Evolutionary conservation across 2,329 filamentous ascomycete genomes (phyloP), one percentile per base, ranked within the genome.

Genomic region (Monosporascus sp.): DNA sequence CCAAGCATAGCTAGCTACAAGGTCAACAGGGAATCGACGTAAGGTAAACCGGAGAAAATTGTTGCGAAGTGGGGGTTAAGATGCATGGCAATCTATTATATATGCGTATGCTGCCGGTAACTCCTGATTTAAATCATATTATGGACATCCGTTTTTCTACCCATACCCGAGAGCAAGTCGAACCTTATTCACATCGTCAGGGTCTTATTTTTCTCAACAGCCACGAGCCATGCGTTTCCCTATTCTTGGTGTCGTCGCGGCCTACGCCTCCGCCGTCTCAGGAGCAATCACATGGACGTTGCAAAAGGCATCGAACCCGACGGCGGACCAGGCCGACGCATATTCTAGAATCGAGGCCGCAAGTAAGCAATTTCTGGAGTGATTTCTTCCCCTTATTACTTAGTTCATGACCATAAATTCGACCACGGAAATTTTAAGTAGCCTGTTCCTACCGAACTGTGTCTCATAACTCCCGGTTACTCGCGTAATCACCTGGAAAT

Each of bases 261-360:
- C 66, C 9, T 71, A 62, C 55, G 64, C 65, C 50, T 66, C 67
- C 27, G 55, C 63, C 16, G 66, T 68, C 38, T 71, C 72, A 0
- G 73, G 66, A 9, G 62, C 69, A 5, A 61, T 78, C 31, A 73
- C 61, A 43, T 78, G 69, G 69, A 61, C 64, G 0, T 58, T 78
- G 0, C 55, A 71, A 37, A 71, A 69, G 48, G 63, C 64, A 1
- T 31, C 65, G n/a, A 76, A 69, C 58, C 76, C 76, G 0, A 68
- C 71, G 0, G 49, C 65, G 0, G 76, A 78, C 62, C 66, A 78
- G 40, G 34, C 56, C 9, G 74, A 77, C 34, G 76, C 76, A 37
- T 78, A 78, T 60, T 41, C 56, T 2, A 65, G 66, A n/a, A 78
- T 78, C 61, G 71, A 74, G 38, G 52, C 61, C 1, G 74, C 72